A percentile compares a stretch with the other conserved stretches of the same genome.
Conservation (phyloP, 129 eudicot genomes). For the Flaveria ramosissima region DNA sequence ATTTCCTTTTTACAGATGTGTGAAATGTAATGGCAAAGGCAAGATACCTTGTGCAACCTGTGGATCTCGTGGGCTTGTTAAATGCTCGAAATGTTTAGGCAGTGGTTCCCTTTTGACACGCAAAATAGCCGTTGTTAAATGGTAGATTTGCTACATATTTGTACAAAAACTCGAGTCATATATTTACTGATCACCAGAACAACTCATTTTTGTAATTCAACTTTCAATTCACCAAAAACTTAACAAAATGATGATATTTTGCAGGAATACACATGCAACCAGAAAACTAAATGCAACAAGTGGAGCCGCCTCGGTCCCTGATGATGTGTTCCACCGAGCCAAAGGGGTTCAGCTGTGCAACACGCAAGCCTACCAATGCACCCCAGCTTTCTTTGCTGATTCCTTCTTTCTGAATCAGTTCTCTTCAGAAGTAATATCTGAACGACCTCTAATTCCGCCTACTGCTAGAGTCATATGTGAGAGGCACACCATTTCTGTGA, state of each 20-base stretch:
- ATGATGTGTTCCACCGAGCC: conserved; percentile 93
- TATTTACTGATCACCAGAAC: neutral
- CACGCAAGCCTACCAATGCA: conserved; percentile 87
- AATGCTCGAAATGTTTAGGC: conserved; percentile 70
- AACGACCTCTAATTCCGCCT: conserved; percentile 64
- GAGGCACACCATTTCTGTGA: conserved; percentile 84
- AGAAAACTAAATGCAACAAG: conserved; percentile 88
- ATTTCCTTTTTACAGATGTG: conserved; percentile 56
- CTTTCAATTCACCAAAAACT: neutral
- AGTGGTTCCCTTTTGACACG: conserved; percentile 71
- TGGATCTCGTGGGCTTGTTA: conserved; percentile 76
- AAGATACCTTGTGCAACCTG: conserved; percentile 84
- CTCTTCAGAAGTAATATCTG: conserved; percentile 92
- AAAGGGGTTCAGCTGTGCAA: conserved; percentile 91
- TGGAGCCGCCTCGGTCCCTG: conserved; percentile 98
- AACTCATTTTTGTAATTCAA: neutral
- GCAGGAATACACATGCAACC: conserved; percentile 72
- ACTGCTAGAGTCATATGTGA: conserved; percentile 85
- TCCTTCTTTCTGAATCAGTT: conserved; percentile 84
- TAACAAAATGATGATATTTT: neutral
- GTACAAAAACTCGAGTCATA: neutral
- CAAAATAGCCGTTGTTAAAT: conserved; percentile 70
- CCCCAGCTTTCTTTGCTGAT: conserved; percentile 94
- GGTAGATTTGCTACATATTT: conserved; percentile 38
- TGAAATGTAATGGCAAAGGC: conserved; percentile 85